Conservation (phyloP, 768 basidiomycete genomes). For the Pleurotus tuoliensis region DNA sequence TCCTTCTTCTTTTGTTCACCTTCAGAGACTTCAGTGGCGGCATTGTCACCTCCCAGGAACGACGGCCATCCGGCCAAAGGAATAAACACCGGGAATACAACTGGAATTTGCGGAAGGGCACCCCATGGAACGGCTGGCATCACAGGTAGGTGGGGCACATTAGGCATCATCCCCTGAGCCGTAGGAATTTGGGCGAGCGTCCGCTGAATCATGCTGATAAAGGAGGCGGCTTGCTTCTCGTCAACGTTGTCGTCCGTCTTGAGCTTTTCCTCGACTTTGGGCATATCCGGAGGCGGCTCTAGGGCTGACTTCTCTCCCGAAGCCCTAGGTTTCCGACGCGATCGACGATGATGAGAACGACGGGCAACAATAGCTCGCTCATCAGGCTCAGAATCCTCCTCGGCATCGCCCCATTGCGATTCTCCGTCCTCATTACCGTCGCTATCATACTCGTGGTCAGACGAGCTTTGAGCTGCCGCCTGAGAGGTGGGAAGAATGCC, state of each 20-base stretch:
- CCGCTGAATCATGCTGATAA: slow-evolving; percentile 74
- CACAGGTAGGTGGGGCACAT: slow-evolving; percentile 59
- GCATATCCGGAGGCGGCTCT: slow-evolving; percentile 24
- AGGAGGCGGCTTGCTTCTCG: slow-evolving; percentile 46
- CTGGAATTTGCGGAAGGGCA: slow-evolving; percentile 61
- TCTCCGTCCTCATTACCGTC: slow-evolving; percentile 41
- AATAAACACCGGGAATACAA: slow-evolving; percentile 78
- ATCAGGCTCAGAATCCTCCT: slow-evolving; percentile 57
- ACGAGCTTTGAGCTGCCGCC: slow-evolving; percentile 20
- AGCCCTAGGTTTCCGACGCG: slow-evolving; percentile 24
- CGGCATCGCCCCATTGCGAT: slow-evolving; percentile 64
- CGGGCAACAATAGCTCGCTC: slow-evolving; percentile 10
- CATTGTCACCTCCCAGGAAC: slow-evolving; percentile 50
- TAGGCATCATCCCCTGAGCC: slow-evolving; percentile 48
- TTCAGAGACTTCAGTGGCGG: slow-evolving; percentile 25
- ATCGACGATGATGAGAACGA: slow-evolving; percentile 18
- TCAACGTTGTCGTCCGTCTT: slow-evolving; percentile 15
- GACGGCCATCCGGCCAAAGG: slow-evolving; percentile 65
- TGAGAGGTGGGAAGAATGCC: slow-evolving; percentile 25
- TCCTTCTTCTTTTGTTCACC: slow-evolving; percentile 35
- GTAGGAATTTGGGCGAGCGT: slow-evolving; percentile 61
- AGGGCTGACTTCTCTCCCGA: slow-evolving; percentile 26
- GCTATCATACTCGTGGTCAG: slow-evolving; percentile 16
- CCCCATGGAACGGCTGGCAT: slow-evolving; percentile 63
- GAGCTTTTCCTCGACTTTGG: slow-evolving; percentile 5